Conservation (phyloP, 257 asterid species). For the Jacaranda mimosifolia region DNA sequence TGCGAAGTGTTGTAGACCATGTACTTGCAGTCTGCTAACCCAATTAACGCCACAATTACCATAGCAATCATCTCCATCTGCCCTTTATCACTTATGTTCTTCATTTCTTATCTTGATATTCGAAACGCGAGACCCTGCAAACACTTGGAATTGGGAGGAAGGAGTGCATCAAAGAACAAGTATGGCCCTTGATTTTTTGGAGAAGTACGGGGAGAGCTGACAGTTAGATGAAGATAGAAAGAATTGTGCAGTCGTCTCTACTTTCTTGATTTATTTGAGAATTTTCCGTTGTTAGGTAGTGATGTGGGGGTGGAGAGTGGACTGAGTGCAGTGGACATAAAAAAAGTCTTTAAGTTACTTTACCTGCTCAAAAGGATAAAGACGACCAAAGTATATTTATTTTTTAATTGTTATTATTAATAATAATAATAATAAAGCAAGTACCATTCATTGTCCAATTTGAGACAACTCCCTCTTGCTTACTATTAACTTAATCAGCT, state of each 20-base stretch:
- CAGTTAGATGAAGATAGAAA: background rate
- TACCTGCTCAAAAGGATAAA: background rate
- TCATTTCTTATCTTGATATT: conserved; percentile 1
- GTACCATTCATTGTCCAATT: no score
- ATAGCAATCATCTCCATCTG: background rate
- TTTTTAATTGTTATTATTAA: no score
- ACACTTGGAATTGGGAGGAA: background rate
- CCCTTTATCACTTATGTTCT: conserved; percentile 2
- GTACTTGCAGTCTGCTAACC: conserved; percentile 41
- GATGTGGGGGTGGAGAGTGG: background rate
- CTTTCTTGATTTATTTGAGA: no score
- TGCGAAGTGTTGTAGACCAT: conserved; percentile 52
- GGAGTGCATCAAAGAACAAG: background rate
- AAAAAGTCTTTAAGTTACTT: background rate
- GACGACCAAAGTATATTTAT: background rate
- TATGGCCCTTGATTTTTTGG: background rate
- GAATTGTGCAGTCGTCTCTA: background rate
- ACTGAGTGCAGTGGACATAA: background rate
- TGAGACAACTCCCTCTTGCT: no score
- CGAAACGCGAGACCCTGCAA: background rate
- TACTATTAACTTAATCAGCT: no score
- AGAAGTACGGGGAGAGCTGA: background rate
- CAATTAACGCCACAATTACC: conserved; percentile 18
- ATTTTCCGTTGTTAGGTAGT: no score
- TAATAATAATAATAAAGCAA: no score